phyloP scores from a whole-genome alignment of 2,329 filamentous ascomycete species.

The Rutstroemia sp. region DNA sequence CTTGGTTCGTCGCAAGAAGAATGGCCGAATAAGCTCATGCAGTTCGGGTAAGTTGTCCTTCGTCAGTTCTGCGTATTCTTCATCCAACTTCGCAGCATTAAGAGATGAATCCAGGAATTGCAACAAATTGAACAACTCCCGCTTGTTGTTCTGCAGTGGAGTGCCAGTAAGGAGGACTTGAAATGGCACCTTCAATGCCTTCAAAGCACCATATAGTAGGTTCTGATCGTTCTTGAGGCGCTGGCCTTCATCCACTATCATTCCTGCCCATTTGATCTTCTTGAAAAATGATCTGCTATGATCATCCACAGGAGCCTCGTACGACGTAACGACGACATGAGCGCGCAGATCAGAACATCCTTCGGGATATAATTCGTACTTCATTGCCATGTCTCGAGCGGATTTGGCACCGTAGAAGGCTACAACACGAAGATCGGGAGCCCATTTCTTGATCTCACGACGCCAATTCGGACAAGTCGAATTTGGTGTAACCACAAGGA shows the following conservation, averaged over 20 bases:
- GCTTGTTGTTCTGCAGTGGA: conserved; percentile 89
- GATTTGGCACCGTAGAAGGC: conserved; percentile 77
- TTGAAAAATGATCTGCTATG: conserved; percentile 59
- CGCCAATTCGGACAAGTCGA: conserved; percentile 97
- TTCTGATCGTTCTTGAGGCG: conserved; percentile 90
- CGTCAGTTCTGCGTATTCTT: conserved; percentile 69
- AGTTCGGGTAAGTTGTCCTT: conserved; percentile 74
- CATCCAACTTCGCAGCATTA: conserved; percentile 66
- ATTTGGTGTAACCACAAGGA: conserved; percentile 88
- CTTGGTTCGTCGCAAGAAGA: conserved; percentile 73
- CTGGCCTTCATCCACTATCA: conserved; percentile 93
- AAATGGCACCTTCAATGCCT: conserved; percentile 69
- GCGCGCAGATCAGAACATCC: conserved; percentile 64
- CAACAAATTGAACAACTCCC: conserved; percentile 92
- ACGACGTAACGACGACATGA: conserved; percentile 91
- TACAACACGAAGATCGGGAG: conserved; percentile 78
- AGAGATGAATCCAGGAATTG: conserved; percentile 76
- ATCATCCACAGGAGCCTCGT: conserved; percentile 77
- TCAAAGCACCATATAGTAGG: conserved; percentile 68
- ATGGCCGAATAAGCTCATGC: conserved; percentile 73
- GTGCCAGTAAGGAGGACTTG: conserved; percentile 81
- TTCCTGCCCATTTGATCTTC: conserved; percentile 71
- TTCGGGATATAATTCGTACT: conserved; percentile 77
- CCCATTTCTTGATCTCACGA: conserved; percentile 91
- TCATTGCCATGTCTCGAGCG: conserved; percentile 68